These are phyloP conservation scores for Pythium rhizo-oryzae DNA, from an alignment of 352 stramenopile species.

Conservation along the genomic window DNA sequence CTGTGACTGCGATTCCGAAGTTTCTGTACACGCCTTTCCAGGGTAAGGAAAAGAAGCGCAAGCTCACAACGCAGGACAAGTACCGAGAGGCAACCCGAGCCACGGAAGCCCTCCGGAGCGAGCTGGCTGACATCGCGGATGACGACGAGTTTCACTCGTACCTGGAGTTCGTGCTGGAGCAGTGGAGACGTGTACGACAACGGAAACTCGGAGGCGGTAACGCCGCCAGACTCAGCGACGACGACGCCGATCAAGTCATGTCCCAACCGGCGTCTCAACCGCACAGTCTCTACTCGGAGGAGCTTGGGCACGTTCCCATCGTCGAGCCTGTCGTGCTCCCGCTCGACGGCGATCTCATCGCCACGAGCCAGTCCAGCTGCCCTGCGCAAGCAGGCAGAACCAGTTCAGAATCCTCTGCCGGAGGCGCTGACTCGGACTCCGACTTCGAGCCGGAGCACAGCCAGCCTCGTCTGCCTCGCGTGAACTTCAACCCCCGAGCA, in stretches of 20 bases:
- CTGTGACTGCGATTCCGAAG: no score
- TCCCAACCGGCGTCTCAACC: background rate
- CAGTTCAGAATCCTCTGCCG: background rate
- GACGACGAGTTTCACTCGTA: constrained; percentile 1
- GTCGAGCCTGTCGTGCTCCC: background rate
- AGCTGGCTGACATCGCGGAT: background rate
- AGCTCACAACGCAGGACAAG: no score
- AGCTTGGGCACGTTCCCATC: constrained; percentile 1
- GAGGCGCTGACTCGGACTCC: background rate
- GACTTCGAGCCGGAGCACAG: constrained; percentile 1
- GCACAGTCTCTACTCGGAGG: constrained; percentile 11
- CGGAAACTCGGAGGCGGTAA: background rate
- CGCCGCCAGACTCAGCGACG: background rate
- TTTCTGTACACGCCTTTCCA: no score
- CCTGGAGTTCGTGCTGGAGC: background rate
- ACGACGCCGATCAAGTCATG: background rate
- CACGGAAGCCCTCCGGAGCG: background rate
- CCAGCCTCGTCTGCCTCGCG: no score
- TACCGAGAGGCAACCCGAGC: no score
- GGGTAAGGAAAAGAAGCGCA: no score
- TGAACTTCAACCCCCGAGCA: background rate
- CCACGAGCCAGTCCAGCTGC: background rate
- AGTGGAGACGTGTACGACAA: constrained; percentile 5
- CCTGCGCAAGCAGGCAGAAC: background rate
- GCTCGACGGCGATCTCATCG: background rate